Conservation (phyloP, 345 rosid species). For the Iberis pinnata region DNA sequence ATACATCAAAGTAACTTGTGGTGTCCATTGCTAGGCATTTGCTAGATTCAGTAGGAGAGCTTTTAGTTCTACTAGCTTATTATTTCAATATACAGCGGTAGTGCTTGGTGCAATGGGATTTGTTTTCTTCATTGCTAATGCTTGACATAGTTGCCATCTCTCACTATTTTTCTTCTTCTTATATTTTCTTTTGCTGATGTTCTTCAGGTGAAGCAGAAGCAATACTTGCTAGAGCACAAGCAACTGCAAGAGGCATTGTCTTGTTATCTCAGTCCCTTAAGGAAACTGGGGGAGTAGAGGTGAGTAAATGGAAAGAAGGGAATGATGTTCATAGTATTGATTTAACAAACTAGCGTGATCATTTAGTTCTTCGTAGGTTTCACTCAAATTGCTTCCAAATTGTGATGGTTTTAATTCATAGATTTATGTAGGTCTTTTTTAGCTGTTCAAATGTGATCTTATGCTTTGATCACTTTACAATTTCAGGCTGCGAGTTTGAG, state of each 20-base stretch:
- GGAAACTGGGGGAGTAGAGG: conserved; percentile 84
- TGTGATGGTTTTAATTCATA: not conserved
- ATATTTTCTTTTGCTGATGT: conserved; percentile 1
- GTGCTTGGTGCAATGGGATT: conserved; percentile 7
- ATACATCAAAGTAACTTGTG: not conserved
- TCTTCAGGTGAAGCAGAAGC: conserved; percentile 91
- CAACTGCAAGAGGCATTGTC: conserved; percentile 70
- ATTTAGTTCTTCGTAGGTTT: conserved; percentile 9
- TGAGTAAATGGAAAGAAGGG: conserved; percentile 20
- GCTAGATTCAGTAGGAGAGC: not conserved
- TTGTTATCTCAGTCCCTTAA: conserved; percentile 64
- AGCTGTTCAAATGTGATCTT: not conserved
- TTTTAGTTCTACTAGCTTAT: not conserved
- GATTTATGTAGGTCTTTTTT: not conserved
- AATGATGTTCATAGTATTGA: not conserved
- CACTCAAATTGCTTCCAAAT: not conserved
- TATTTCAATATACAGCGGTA: not conserved
- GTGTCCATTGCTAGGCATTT: conserved; percentile 4
- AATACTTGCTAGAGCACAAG: conserved; percentile 75
- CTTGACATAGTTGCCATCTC: not conserved
- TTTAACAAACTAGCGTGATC: conserved; percentile 14
- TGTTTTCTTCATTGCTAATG: conserved; percentile 4
- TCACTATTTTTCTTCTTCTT: not conserved
- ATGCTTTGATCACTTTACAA: conserved; percentile 12
- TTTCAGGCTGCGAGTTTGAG: conserved; percentile 82